Evolutionary conservation across 164 flowering plant genomes (phyloP), one percentile per base, ranked within the genome.

Genomic region (Macadamia integrifolia): DNA sequence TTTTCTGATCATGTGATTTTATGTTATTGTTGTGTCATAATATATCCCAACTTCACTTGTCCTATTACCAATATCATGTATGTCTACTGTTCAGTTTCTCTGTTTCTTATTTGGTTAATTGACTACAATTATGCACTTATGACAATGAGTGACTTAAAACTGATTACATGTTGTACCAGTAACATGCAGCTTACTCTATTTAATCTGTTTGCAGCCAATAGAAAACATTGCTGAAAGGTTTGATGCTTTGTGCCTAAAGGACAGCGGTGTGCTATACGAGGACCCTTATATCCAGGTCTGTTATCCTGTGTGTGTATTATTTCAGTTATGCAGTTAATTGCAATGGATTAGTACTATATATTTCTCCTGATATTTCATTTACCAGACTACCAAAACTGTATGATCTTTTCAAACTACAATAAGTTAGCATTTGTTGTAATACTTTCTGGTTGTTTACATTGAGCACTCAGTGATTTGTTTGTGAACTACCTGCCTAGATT

Each of bases 231-330:
- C 90, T 29, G 99, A 95, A 79, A 88, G 97, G 69, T 95, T 89
- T 75, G 78, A 80, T 81, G 87, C 88, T 53, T 79, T 95, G 63
- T 89, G 97, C 83, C 67, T 91, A 72, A 95, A 92, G 71, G 98
- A 95, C 74, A 95, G 98, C 71, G 99, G 99, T 62, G 95, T 95
- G 59, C 76, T 95, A 18, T 95, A 95, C 42, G 99, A 95, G 72
- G 99, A 95, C 77, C 92, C 93, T 48, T 71, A 88, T 70, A 79
- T 92, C 78, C 99, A 95, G 99, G 99, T 92, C 57, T 44, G 58
- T 59, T 15, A 4, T 43, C 65, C 53, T 50, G 13, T 15, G 48
- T 23, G 15, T 46, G 58, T 12, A 60, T 60, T 4, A 40, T 43
- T 2, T 12, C 17, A 55, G 15, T 44, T 63, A 23, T 31, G 3